These are phyloP conservation scores for Calendula officinalis DNA, from an alignment of 129 eudicot genomes.

Conservation along the genomic window DNA sequence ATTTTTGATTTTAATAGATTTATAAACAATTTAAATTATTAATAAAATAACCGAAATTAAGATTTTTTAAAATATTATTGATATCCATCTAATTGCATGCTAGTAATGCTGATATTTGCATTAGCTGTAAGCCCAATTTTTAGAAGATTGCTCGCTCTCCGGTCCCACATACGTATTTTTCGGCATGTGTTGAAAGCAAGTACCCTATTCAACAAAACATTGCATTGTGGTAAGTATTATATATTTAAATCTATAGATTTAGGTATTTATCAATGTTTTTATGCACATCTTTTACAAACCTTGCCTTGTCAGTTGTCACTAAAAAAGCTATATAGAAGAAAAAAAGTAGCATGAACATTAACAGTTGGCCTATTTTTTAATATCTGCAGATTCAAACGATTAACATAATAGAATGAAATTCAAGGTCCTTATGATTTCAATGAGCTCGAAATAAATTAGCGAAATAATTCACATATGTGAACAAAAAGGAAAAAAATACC, in stretches of 20 bases:
- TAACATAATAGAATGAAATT: too few relatives aligned
- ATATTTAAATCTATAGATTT: not conserved
- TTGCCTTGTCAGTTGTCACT: slow-evolving; percentile 40
- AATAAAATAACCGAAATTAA: not conserved
- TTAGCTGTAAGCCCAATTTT: slow-evolving; percentile 60
- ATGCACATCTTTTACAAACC: slow-evolving; percentile 42
- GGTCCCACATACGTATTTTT: slow-evolving; percentile 77
- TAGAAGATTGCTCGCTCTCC: slow-evolving; percentile 70
- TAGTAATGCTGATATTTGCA: slow-evolving; percentile 51
- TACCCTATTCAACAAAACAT: slow-evolving; percentile 50
- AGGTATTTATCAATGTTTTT: slow-evolving; percentile 6
- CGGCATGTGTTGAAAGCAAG: slow-evolving; percentile 78
- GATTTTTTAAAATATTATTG: slow-evolving; percentile 43
- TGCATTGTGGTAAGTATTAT: not conserved
- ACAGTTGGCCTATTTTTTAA: slow-evolving; percentile 60
- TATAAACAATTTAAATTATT: slow-evolving; percentile 6
- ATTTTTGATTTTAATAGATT: not conserved
- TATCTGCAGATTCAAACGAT: slow-evolving; percentile 45
- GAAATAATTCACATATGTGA: too few relatives aligned
- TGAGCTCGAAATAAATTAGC: too few relatives aligned
- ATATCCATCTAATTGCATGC: slow-evolving; percentile 71
- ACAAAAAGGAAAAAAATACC: slow-evolving; percentile 37
- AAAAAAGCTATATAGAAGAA: slow-evolving; percentile 67
- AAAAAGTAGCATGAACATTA: slow-evolving; percentile 59
- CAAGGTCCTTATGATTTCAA: too few relatives aligned